Evolutionary conservation across 129 eudicot species (phyloP).

Genomic region (Artemisia tridentata): DNA sequence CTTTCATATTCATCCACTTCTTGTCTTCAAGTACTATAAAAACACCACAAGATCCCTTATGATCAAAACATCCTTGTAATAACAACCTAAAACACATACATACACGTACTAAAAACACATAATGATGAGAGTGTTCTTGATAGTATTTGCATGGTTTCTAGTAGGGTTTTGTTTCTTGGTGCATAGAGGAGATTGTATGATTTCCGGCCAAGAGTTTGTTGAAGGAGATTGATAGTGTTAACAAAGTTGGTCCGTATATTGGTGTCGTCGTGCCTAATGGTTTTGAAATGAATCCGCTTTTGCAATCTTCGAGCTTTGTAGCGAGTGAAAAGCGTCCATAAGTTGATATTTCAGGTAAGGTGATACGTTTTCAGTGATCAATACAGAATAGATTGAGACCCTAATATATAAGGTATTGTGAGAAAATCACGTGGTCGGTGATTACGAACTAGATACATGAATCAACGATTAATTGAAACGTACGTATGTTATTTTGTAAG

Average conservation of each 20-base stretch:
- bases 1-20: slow-evolving; percentile 20
- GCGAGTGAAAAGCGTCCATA: slow-evolving; percentile 24
- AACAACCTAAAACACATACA: slow-evolving; percentile 6
- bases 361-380: background rate
- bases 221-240: slow-evolving; percentile 33
- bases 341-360: slow-evolving; percentile 50
- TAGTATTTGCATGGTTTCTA: slow-evolving; percentile 31
- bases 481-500: no score
- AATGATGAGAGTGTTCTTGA: slow-evolving; percentile 18
- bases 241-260: slow-evolving; percentile 43
- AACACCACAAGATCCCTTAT: background rate
- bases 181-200: slow-evolving; percentile 24
- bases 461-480: no score
- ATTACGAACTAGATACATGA: no score
- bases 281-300: slow-evolving; percentile 49
- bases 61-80: slow-evolving; percentile 1
- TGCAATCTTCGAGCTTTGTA: slow-evolving; percentile 46
- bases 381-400: background rate
- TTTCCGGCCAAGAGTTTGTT: slow-evolving; percentile 27
- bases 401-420: background rate
- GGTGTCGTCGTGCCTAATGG: slow-evolving; percentile 53
- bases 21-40: slow-evolving; percentile 1
- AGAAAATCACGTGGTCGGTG: background rate
- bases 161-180: slow-evolving; percentile 29
- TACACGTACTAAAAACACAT: slow-evolving; percentile 1